Conservation (phyloP, 2,329 filamentous ascomycete genomes). For the Aspergillus niger region DNA sequence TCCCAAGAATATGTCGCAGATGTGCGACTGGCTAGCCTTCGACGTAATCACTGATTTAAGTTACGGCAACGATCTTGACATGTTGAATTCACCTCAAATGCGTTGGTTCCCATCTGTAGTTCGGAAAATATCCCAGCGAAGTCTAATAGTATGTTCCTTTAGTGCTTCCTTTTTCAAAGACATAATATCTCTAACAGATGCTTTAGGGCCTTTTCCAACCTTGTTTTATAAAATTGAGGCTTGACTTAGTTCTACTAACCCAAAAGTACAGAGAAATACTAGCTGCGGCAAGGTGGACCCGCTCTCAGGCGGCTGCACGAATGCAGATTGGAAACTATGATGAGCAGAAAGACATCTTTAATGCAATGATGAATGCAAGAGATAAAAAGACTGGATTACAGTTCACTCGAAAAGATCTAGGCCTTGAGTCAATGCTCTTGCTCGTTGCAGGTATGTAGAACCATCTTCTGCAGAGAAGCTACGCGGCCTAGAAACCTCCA, state of each 20-base stretch:
- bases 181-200: not conserved
- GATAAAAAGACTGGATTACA: not conserved
- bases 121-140: not conserved
- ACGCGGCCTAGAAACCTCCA: no score
- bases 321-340: not conserved
- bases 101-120: not conserved
- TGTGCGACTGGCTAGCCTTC: not conserved
- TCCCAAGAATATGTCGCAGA: not conserved
- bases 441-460: not conserved
- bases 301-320: not conserved
- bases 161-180: not conserved
- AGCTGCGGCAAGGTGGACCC: not conserved
- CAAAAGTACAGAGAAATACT: not conserved
- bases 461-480: no score
- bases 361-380: not conserved
- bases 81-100: not conserved
- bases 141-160: not conserved
- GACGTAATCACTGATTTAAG: conserved; percentile 5
- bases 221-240: not conserved
- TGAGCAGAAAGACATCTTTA: conserved; percentile 1
- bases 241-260: not conserved
- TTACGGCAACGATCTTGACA: conserved; percentile 3
- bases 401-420: conserved; percentile 6
- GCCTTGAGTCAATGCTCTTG: conserved; percentile 1
- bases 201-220: not conserved